Conservation (phyloP, 2,329 filamentous ascomycete genomes). For the Penicillium glabrum region DNA sequence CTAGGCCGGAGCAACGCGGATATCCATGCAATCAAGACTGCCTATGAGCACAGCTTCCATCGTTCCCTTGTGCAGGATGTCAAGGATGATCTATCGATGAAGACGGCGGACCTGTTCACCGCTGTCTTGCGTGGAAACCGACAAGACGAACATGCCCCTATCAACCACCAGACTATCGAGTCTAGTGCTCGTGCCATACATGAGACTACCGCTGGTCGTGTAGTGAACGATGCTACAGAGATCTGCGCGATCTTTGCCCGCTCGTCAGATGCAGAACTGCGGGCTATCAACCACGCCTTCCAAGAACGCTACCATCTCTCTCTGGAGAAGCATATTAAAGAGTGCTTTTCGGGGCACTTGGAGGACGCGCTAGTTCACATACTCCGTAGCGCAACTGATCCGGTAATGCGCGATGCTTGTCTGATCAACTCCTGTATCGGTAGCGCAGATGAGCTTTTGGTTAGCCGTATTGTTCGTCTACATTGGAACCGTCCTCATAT, state of each 20-base stretch:
- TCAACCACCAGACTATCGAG: conserved; percentile 72
- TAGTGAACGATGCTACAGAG: conserved; percentile 40
- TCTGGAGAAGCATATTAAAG: conserved; percentile 72
- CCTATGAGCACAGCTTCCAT: conserved; percentile 68
- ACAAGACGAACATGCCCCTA: conserved; percentile 73
- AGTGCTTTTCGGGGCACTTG: conserved; percentile 92
- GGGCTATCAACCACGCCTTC: conserved; percentile 76
- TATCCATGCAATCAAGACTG: conserved; percentile 77
- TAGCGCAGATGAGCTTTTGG: conserved; percentile 73
- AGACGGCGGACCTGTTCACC: conserved; percentile 81
- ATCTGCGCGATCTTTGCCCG: conserved; percentile 77
- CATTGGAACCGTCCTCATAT: conserved; percentile 81
- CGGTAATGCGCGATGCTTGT: conserved; percentile 77
- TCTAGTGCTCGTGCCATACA: conserved; percentile 76
- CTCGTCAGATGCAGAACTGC: conserved; percentile 77
- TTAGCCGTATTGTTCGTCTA: conserved; percentile 70
- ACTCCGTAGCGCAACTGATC: conserved; percentile 73
- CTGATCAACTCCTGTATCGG: conserved; percentile 88
- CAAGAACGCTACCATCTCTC: conserved; percentile 67
- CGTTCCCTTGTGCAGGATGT: conserved; percentile 72
- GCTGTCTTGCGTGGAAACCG: conserved; percentile 75
- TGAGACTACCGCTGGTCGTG: conserved; percentile 32
- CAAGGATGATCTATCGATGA: conserved; percentile 75
- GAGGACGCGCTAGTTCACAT: conserved; percentile 78
- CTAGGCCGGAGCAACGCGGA: conserved; percentile 84